phyloP scores from a whole-genome alignment of 345 rosid species.

The Orychophragmus violaceus region DNA sequence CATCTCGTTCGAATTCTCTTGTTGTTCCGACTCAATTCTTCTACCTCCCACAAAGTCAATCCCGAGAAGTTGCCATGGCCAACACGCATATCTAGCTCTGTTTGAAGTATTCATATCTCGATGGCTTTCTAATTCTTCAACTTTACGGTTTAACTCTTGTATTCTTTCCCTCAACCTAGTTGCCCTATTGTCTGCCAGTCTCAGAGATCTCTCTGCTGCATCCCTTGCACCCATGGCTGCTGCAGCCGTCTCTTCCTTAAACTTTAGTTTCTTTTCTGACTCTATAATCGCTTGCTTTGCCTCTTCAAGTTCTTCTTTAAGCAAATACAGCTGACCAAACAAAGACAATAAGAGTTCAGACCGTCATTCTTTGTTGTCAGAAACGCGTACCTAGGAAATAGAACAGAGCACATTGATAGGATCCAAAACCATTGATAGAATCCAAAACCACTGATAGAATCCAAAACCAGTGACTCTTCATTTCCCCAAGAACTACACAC shows the following conservation, averaged over 20 bases:
- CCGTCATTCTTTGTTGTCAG: neutral
- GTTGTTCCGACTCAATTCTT: conserved; percentile 41
- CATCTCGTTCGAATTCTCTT: conserved; percentile 75
- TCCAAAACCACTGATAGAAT: neutral
- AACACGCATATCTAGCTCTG: conserved; percentile 73
- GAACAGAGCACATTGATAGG: neutral
- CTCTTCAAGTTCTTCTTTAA: conserved; percentile 84
- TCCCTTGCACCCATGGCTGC: conserved; percentile 99
- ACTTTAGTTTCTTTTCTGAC: conserved; percentile 82
- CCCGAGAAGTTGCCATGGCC: conserved; percentile 99
- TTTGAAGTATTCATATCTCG: conserved; percentile 46
- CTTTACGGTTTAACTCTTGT: conserved; percentile 76
- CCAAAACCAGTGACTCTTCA: neutral
- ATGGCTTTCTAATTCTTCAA: conserved; percentile 75
- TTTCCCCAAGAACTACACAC: neutral
- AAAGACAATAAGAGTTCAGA: conserved; percentile 9
- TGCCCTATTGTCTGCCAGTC: conserved; percentile 81
- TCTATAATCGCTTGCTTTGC: conserved; percentile 63
- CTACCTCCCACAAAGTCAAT: conserved; percentile 72
- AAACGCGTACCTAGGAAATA: neutral
- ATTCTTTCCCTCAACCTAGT: conserved; percentile 88
- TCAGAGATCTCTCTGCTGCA: conserved; percentile 93
- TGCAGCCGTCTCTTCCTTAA: conserved; percentile 90
- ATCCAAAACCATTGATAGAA: neutral
- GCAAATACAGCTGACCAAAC: conserved; percentile 50